A percentile compares a stretch with the other conserved stretches of the same genome.
Conservation (phyloP, 129 eudicot species). For the Oenanthe sinensis region DNA sequence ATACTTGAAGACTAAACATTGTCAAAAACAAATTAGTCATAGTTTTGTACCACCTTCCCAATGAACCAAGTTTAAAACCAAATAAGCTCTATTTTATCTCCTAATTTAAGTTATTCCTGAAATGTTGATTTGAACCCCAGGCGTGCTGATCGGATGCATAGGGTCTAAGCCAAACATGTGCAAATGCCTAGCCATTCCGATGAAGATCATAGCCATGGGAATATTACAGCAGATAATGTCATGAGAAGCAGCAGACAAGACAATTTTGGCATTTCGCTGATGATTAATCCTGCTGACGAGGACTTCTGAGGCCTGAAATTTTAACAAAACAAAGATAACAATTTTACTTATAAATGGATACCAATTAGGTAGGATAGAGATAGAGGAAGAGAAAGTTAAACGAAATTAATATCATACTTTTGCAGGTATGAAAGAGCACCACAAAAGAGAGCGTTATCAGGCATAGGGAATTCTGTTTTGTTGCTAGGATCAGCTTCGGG, state of each 20-base stretch:
- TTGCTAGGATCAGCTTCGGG: slow-evolving; percentile 58
- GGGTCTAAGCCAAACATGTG: not conserved
- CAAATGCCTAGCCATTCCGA: not conserved
- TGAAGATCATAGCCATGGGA: slow-evolving; percentile 13
- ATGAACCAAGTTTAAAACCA: not conserved
- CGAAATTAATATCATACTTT: slow-evolving; percentile 38
- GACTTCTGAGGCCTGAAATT: slow-evolving; percentile 40
- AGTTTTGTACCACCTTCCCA: not conserved
- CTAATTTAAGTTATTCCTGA: not conserved
- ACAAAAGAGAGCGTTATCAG: slow-evolving; percentile 76
- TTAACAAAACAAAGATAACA: not conserved
- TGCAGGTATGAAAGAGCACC: slow-evolving; percentile 70
- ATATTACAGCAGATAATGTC: slow-evolving; percentile 21
- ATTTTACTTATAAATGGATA: not conserved
- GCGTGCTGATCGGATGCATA: not conserved
- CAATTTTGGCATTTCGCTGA: slow-evolving; percentile 20
- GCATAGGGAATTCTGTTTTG: slow-evolving; percentile 56
- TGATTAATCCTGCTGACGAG: slow-evolving; percentile 23
- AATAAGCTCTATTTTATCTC: not conserved
- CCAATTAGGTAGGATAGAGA: not conserved
- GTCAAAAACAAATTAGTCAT: not conserved
- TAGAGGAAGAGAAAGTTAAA: slow-evolving; percentile 15
- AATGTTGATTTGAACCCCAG: not conserved
- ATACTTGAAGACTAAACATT: not conserved
- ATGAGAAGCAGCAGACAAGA: slow-evolving; percentile 14